Evolutionary conservation across 228 moss, liverwort and hornwort species (phyloP), one percentile per base, ranked within the genome.

Genomic region (Sphagnum fallax): DNA sequence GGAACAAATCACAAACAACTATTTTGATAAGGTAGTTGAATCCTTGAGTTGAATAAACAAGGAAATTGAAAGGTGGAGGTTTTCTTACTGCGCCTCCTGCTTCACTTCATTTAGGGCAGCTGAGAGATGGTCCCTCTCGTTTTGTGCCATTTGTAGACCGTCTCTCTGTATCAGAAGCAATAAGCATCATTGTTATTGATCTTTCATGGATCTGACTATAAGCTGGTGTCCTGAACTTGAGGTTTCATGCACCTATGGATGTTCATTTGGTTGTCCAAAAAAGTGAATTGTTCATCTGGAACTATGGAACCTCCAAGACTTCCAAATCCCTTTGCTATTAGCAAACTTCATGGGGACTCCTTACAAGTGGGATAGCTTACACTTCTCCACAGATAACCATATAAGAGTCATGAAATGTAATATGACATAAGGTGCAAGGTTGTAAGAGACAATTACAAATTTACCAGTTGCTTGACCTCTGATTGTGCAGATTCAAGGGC

Each of bases 81-180:
- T 32, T 32, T 32, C 32, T 32, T 32, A 32, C 32, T 32, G 32
- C 3, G 32, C 82, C 16, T 75, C 75, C 16, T 78, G 72, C 70
- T 82, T 75, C 63, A 72, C 52, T 50, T 52, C 61, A 72, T 47
- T 71, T 67, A 82, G 61, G 65, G 75, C 78, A 69, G 65, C 58
- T 47, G 64, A 50, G 53, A 82, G 70, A 50, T 50, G 72, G 62
- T 78, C 72, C 59, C 67, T 78, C 2, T 67, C 66, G 48, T 63
- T 69, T 11, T 66, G 66, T 65, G 75, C 67, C 67, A 63, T 50
- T 63, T 64, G 59, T 51, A 78, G 16, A 61, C 68, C 76, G 74
- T 82, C 78, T 71, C 70, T 78, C 82, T 82, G 82, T 66, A 8
- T 77, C 64, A 32, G 32, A 1, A 32, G 32, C 32, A 32, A 3